These are phyloP conservation scores for Cyclotella kingstonii DNA, from an alignment of 108 stramenopile genomes.

Conservation along the genomic window DNA sequence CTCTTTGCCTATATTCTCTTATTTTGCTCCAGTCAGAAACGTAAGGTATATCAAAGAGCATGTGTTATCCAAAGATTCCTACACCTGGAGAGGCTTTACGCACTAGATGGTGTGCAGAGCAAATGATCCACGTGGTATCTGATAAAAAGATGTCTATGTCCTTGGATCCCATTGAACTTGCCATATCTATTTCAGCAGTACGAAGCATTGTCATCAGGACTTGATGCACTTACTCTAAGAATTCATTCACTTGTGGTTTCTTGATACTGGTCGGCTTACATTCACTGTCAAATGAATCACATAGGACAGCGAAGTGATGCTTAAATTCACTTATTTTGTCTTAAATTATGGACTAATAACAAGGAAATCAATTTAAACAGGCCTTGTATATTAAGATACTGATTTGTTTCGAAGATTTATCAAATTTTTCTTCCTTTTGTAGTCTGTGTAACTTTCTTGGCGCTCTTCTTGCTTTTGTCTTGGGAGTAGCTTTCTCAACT, in stretches of 20 bases:
- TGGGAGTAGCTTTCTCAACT: conserved; percentile 3
- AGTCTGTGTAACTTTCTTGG: not conserved
- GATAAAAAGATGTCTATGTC: conserved; percentile 14
- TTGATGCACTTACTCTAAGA: conserved; percentile 30
- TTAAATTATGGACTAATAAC: conserved; percentile 16
- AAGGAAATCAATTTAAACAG: conserved; percentile 45
- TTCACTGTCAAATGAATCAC: conserved; percentile 21
- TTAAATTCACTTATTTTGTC: conserved; percentile 51
- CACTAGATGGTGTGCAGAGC: conserved; percentile 30
- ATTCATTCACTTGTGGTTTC: conserved; percentile 44
- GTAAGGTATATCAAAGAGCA: conserved; percentile 25
- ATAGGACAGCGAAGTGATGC: conserved; percentile 23
- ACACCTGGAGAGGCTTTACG: conserved; percentile 32
- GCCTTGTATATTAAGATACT: conserved; percentile 17
- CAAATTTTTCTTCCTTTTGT: conserved; percentile 2
- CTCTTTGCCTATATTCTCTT: too few species aligned
- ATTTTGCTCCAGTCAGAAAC: conserved; percentile 30
- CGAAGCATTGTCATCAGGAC: conserved; percentile 19
- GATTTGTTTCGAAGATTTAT: conserved; percentile 17
- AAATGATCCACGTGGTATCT: conserved; percentile 29
- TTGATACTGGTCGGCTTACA: conserved; percentile 27
- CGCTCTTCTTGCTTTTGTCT: not conserved
- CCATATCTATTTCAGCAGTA: conserved; percentile 8
- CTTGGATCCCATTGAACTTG: not conserved
- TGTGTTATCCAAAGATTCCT: conserved; percentile 32